Evolutionary conservation across 805 yeast genomes (phyloP), one percentile per base, ranked within the genome.

Genomic region (Ogataea nonfermentans): DNA sequence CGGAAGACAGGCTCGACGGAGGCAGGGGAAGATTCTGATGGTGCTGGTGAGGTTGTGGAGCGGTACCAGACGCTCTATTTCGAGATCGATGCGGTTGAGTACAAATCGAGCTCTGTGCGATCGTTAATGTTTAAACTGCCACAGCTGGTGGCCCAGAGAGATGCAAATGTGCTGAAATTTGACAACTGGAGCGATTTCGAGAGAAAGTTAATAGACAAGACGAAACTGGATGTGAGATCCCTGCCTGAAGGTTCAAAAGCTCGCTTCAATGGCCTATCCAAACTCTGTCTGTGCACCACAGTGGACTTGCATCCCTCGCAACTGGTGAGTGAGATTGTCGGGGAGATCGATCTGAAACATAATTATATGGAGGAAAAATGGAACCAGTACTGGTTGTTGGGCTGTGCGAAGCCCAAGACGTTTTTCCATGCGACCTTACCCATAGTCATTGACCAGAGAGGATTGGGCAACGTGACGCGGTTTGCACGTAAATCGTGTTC

Each of bases 351-450:
- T 47, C 67, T 76, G 37, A 82, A 79, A 49, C 69, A 73, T 19
- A 77, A 74, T 50, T 90, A 90, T 58, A 71, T 74, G 14, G 56
- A 61, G 2, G 84, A 87, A 51, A 71, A 78, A 17, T 68, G 78
- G 40, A 91, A 90, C 61, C 96, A 89, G 56, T 91, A 88, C 61
- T 62, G 78, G 48, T 56, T 74, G 12, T 79, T 79, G 81, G 96
- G 82, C 6, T 81, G 82, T 42, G 81, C 78, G 36, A 71, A 73
- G 38, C 82, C 82, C 3, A 71, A 73, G 31, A 83, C 78, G 0
- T 49, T 74, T 9, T 77, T 79, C 47, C 76, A 79, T 37, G 71
- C 79, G 0, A 62, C 66, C n/a, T 60, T 80, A 37, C 81, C 83
- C 0, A 51, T 89, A n/a, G 81, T 74, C 3, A 65, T 90, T 12